Evolutionary conservation across 208 protist genomes (phyloP).

Genomic region (Angomonas deanei): DNA sequence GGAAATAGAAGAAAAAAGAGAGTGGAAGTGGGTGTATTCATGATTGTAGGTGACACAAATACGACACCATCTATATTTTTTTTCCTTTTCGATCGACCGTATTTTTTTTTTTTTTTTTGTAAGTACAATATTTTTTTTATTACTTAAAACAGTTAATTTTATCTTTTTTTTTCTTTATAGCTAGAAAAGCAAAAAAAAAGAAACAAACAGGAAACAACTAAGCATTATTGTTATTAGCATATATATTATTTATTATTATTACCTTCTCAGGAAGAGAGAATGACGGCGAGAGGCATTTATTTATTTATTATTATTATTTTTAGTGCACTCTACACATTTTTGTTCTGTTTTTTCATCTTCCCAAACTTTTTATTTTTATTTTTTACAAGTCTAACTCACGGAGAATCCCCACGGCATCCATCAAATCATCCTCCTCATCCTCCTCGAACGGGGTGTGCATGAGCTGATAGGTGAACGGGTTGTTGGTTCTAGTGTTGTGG

Average conservation of each 20-base stretch:
- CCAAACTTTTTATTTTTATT: too few species aligned
- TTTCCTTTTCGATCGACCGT: neutral
- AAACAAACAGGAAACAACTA: constrained; percentile 9
- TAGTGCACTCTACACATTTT: neutral
- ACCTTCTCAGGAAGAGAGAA: too few species aligned
- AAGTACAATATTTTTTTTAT: neutral
- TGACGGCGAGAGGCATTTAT: too few species aligned
- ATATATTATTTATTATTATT: constrained; percentile 2
- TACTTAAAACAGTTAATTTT: neutral
- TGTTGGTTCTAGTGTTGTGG: too few species aligned
- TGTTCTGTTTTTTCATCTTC: constrained; percentile 6
- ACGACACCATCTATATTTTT: neutral
- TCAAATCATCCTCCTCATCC: neutral
- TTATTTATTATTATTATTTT: neutral
- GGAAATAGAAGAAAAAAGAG: constrained; percentile 9
- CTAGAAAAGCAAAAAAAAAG: constrained; percentile 9
- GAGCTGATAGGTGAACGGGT: neutral
- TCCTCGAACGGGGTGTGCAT: neutral
- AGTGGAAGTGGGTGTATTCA: too few species aligned
- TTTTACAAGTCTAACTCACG: constrained; percentile 1
- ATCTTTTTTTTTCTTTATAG: constrained; percentile 9
- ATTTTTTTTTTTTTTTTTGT: constrained; percentile 1
- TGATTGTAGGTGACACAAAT: too few species aligned
- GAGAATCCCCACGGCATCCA: neutral
- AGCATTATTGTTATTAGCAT: neutral